phyloP scores from a whole-genome alignment of 169 alveolate genomes.

The Eimeria sp. region DNA sequence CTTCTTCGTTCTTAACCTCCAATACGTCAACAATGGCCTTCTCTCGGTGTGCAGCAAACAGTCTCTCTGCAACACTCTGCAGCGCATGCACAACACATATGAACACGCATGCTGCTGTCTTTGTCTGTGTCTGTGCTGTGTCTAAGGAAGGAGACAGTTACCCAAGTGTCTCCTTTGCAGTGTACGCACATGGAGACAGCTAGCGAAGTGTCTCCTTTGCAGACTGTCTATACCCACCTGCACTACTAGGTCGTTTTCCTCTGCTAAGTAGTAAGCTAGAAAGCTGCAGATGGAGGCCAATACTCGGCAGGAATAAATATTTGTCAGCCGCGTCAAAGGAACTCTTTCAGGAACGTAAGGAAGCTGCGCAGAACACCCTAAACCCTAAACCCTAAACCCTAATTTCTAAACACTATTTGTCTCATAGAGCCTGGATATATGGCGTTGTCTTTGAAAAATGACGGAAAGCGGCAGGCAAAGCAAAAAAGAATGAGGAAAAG shows the following conservation, averaged over 20 bases:
- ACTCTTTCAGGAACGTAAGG: background rate
- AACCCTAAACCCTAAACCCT: slow-evolving; percentile 46
- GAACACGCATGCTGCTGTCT: no score
- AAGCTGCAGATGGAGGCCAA: slow-evolving; percentile 36
- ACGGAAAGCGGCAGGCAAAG: no score
- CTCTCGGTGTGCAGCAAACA: background rate
- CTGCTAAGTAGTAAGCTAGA: background rate
- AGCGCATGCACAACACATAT: background rate
- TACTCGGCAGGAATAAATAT: background rate
- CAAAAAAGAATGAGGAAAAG: background rate
- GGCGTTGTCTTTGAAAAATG: no score
- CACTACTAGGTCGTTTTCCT: background rate
- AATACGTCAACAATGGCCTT: slow-evolving; percentile 5
- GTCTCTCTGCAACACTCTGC: background rate
- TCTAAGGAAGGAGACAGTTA: no score
- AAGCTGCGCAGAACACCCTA: slow-evolving; percentile 23
- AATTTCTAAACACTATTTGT: background rate
- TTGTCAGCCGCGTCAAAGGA: slow-evolving; percentile 13
- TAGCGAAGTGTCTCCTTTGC: no score
- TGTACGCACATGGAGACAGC: no score
- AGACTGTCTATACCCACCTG: background rate
- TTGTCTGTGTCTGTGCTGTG: no score
- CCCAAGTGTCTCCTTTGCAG: no score
- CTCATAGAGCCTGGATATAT: no score
- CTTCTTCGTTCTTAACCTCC: slow-evolving; percentile 48